phyloP scores from a whole-genome alignment of 768 basidiomycete genomes.

The Suillus variegatus region DNA sequence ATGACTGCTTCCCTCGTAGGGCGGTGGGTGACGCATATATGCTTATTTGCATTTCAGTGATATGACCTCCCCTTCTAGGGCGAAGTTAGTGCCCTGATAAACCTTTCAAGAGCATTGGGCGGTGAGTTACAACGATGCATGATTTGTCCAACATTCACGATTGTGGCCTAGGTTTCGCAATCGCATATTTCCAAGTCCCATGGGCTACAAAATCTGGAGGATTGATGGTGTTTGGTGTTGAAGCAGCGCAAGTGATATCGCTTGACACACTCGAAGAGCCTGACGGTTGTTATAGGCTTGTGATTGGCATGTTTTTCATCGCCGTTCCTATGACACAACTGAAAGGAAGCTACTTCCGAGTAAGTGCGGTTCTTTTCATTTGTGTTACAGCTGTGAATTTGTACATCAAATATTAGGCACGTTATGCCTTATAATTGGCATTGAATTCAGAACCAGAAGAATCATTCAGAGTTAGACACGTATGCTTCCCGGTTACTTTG shows the following conservation, averaged over 20 bases:
- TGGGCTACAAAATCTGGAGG: conserved; percentile 39
- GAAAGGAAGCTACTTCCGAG: conserved; percentile 36
- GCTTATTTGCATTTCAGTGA: not conserved
- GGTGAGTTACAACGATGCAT: conserved; percentile 20
- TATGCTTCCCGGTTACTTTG: no score
- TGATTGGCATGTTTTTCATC: conserved; percentile 35
- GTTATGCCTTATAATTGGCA: conserved; percentile 14
- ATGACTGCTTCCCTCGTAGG: conserved; percentile 37
- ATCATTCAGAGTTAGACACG: no score
- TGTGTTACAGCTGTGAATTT: not conserved
- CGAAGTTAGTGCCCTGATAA: conserved; percentile 46
- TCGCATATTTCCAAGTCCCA: conserved; percentile 43
- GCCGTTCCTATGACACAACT: conserved; percentile 38
- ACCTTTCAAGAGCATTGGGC: conserved; percentile 36
- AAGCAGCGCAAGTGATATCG: conserved; percentile 34
- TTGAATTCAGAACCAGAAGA: not conserved
- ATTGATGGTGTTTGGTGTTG: conserved; percentile 37
- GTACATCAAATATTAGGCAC: conserved; percentile 16
- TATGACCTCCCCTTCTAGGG: not conserved
- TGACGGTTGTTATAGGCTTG: conserved; percentile 24
- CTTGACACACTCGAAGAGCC: not conserved
- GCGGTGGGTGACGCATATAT: conserved; percentile 19
- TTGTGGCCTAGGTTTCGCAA: conserved; percentile 30
- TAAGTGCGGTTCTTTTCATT: conserved; percentile 15
- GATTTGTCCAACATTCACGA: not conserved